These are phyloP conservation scores for Dryas octopetala DNA, from an alignment of 306 rosid genomes.

Conservation along the genomic window DNA sequence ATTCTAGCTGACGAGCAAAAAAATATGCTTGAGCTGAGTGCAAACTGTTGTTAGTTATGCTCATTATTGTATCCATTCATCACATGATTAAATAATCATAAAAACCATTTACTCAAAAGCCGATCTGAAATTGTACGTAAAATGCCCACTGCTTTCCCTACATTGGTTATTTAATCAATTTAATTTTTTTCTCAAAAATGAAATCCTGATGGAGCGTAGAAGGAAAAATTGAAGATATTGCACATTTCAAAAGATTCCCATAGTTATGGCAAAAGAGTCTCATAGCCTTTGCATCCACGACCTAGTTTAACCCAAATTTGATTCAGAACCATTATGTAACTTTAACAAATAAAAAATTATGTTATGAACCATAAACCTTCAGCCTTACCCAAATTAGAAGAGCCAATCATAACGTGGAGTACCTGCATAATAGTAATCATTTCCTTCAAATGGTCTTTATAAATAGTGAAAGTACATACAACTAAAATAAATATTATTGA, in stretches of 20 bases:
- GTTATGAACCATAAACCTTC: slow-evolving; percentile 3
- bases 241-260: not conserved
- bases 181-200: not conserved
- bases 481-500: not conserved
- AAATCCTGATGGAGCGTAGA: not conserved
- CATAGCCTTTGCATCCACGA: not conserved
- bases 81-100: not conserved
- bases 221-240: not conserved
- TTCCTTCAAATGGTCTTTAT: slow-evolving; percentile 13
- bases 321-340: slow-evolving; percentile 12
- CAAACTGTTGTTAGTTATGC: not conserved
- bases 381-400: slow-evolving; percentile 65
- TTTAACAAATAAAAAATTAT: slow-evolving; percentile 2
- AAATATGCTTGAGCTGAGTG: too few relatives aligned
- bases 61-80: not conserved
- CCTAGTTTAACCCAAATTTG: not conserved
- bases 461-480: slow-evolving; percentile 1
- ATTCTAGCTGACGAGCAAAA: too few relatives aligned
- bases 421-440: slow-evolving; percentile 47
- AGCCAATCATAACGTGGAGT: slow-evolving; percentile 60
- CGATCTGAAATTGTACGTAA: not conserved
- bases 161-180: too few relatives aligned
- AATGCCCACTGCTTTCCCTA: not conserved
- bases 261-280: not conserved
- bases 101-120: not conserved